Evolutionary conservation across 495 filamentous ascomycete species (phyloP).

Genomic region (Xylaria telfairii): DNA sequence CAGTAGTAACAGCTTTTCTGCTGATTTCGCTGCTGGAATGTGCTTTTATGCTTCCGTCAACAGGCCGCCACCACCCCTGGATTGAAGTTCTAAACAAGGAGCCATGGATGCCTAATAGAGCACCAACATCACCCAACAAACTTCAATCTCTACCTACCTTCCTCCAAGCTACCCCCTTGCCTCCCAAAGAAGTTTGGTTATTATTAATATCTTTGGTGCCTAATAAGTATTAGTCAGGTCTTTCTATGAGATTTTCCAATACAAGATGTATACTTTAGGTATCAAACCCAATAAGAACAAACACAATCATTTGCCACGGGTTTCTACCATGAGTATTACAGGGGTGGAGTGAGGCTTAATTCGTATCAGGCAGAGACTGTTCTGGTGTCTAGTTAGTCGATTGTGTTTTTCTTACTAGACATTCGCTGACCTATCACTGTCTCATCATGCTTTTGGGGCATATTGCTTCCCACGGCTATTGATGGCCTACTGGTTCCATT

Average conservation of each 20-base stretch:
- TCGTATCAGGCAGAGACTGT: background rate
- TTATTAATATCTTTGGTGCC: conserved; percentile 26
- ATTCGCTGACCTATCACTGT: background rate
- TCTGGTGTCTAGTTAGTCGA: background rate
- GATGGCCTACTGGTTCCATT: conserved; percentile 16
- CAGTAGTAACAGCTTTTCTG: background rate
- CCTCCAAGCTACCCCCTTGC: too few relatives aligned
- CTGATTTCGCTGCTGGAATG: conserved; percentile 18
- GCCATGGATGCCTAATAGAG: conserved; percentile 22
- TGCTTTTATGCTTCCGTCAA: conserved; percentile 21
- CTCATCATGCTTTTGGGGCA: background rate
- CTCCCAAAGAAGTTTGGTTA: background rate
- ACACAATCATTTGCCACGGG: background rate
- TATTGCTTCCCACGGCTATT: background rate
- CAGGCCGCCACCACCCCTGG: background rate
- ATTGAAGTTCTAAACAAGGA: background rate
- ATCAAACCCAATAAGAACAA: background rate
- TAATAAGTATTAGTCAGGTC: conserved; percentile 6
- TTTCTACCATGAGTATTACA: background rate
- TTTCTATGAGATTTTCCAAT: background rate
- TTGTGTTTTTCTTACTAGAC: background rate
- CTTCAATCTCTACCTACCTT: too few relatives aligned
- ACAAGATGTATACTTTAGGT: conserved; percentile 1
- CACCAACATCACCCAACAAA: background rate
- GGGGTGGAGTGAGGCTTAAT: background rate